These are phyloP conservation scores for Nakazawaea wyomingensis DNA, from an alignment of 805 yeast species.

Conservation along the genomic window DNA sequence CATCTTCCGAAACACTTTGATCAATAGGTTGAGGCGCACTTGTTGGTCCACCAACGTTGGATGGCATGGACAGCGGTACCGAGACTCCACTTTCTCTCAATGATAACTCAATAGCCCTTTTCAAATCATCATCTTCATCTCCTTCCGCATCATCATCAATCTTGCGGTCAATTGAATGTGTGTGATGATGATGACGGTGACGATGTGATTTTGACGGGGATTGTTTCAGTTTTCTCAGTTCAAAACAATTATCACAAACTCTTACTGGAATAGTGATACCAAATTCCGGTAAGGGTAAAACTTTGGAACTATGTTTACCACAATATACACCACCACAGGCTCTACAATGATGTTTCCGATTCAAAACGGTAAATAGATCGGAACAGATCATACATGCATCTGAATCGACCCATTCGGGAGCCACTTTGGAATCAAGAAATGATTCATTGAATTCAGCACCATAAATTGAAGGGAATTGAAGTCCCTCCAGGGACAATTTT, in stretches of 20 bases:
- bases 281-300: conserved; percentile 66
- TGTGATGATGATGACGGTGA: conserved; percentile 10
- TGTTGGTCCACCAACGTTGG: conserved; percentile 13
- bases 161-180: conserved; percentile 19
- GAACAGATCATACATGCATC: conserved; percentile 95
- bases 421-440: conserved; percentile 82
- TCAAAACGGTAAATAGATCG: conserved; percentile 68
- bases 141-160: conserved; percentile 32
- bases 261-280: conserved; percentile 89
- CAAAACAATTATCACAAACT: conserved; percentile 87
- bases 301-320: conserved; percentile 76
- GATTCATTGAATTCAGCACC: conserved; percentile 35
- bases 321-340: conserved; percentile 95
- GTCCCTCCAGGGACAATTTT: conserved; percentile 56
- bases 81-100: conserved; percentile 28
- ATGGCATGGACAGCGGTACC: background rate
- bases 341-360: conserved; percentile 94
- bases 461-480: conserved; percentile 56
- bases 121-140: conserved; percentile 75
- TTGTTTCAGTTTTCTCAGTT: conserved; percentile 42
- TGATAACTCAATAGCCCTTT: conserved; percentile 74
- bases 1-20: conserved; percentile 42
- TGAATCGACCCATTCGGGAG: conserved; percentile 97
- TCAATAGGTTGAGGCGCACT: conserved; percentile 13
- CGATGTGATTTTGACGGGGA: conserved; percentile 15